Evolutionary conservation across 306 rosid species (phyloP).

Genomic region (Quercus engelmannii): DNA sequence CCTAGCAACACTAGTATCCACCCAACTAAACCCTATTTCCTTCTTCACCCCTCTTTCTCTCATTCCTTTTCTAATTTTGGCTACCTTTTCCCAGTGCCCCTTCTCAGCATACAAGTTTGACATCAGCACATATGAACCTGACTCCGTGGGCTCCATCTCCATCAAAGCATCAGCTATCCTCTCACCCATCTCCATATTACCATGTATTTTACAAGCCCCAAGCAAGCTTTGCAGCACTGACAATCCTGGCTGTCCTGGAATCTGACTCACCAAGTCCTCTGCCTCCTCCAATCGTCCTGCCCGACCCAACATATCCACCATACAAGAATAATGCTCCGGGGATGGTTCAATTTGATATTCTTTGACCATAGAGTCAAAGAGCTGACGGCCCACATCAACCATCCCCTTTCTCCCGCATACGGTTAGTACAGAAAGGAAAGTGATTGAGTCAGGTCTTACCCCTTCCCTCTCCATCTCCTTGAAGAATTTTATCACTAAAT

Average conservation of each 20-base stretch:
- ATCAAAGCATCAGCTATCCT: conserved; percentile 41
- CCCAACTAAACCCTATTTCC: conserved; percentile 85
- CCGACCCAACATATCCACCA: conserved; percentile 86
- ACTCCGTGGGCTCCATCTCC: conserved; percentile 64
- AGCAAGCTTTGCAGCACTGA: conserved; percentile 75
- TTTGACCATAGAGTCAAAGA: conserved; percentile 57
- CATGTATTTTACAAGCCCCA: conserved; percentile 69
- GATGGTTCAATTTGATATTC: conserved; percentile 59
- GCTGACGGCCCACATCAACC: conserved; percentile 56
- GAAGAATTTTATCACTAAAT: conserved; percentile 55
- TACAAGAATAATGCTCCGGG: conserved; percentile 65
- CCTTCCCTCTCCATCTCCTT: conserved; percentile 58
- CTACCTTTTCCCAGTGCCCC: conserved; percentile 84
- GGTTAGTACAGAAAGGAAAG: conserved; percentile 35
- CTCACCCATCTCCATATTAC: conserved; percentile 76
- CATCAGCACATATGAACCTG: conserved; percentile 67
- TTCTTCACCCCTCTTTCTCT: conserved; percentile 70
- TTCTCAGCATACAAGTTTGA: conserved; percentile 77
- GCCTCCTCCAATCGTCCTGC: conserved; percentile 69
- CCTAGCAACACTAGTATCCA: conserved; percentile 42
- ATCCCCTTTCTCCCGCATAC: conserved; percentile 81
- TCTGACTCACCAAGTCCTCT: conserved; percentile 45
- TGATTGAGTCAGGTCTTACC: conserved; percentile 56
- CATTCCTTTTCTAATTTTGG: conserved; percentile 65
- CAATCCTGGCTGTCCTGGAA: conserved; percentile 67